Conservation (phyloP, 2,329 filamentous ascomycete genomes). For the Rutstroemia sp. region DNA sequence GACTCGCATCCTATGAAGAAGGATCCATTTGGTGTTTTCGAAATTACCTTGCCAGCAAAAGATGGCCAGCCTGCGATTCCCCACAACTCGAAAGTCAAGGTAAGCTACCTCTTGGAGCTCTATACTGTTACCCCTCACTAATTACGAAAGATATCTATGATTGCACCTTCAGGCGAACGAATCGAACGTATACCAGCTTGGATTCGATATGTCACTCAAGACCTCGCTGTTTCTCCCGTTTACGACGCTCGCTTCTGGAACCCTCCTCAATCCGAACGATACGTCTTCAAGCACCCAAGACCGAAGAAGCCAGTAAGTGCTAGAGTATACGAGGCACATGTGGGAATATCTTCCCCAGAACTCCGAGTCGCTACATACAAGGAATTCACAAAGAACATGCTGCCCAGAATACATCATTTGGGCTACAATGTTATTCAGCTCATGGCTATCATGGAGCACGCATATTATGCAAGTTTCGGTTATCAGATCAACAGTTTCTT, state of each 20-base stretch:
- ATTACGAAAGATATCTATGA: constrained; percentile 65
- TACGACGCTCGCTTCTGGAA: constrained; percentile 99
- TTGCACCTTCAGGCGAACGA: constrained; percentile 68
- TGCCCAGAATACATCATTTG: constrained; percentile 80
- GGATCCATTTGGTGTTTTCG: constrained; percentile 78
- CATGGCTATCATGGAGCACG: constrained; percentile 99
- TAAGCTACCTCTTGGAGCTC: constrained; percentile 29
- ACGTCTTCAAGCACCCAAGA: constrained; percentile 74
- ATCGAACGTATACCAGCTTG: constrained; percentile 88
- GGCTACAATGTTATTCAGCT: constrained; percentile 98
- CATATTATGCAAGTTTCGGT: constrained; percentile 97
- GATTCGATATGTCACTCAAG: constrained; percentile 97
- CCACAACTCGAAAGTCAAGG: constrained; percentile 96
- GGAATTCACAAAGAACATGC: constrained; percentile 88
- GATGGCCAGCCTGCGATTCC: constrained; percentile 72
- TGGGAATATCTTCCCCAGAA: constrained; percentile 92
- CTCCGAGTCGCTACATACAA: constrained; percentile 88
- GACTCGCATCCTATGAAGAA: constrained; percentile 82
- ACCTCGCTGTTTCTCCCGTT: constrained; percentile 77
- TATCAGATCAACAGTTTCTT: constrained; percentile 99
- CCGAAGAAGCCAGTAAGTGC: constrained; percentile 78
- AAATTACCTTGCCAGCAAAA: constrained; percentile 66
- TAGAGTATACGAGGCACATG: constrained; percentile 98
- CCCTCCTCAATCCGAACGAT: constrained; percentile 67
- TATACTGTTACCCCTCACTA: constrained; percentile 9